Conservation (phyloP, 1,284 basidiomycete genomes). For the Puccinia horiana region DNA sequence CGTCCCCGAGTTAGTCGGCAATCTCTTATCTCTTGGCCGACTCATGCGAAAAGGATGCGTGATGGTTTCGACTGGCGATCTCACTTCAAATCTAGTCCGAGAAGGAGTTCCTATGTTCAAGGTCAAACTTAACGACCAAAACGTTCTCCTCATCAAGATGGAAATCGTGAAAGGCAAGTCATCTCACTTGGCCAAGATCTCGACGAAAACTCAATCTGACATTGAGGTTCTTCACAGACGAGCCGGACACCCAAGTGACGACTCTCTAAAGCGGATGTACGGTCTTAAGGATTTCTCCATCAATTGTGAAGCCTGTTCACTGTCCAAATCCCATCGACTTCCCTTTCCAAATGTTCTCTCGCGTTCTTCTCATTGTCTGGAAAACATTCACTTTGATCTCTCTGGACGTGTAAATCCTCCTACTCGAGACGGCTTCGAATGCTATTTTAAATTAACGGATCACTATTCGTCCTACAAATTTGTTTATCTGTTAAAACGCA, state of each 20-base stretch:
- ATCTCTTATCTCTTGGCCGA: neutral
- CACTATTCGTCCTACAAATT: too few relatives aligned
- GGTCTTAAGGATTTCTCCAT: too few relatives aligned
- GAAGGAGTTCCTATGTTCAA: too few relatives aligned
- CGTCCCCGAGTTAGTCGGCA: neutral
- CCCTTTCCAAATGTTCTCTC: neutral
- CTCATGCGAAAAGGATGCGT: neutral
- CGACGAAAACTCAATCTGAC: neutral
- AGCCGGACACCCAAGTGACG: neutral
- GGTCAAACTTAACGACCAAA: too few relatives aligned
- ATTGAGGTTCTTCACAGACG: neutral
- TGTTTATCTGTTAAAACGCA: neutral
- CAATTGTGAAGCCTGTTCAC: neutral
- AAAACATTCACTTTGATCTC: too few relatives aligned
- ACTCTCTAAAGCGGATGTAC: neutral
- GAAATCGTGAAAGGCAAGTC: too few relatives aligned
- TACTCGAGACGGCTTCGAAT: too few relatives aligned
- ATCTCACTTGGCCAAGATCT: neutral
- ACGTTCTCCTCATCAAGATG: too few relatives aligned
- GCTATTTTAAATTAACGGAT: too few relatives aligned
- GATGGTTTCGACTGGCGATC: neutral
- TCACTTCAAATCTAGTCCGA: too few relatives aligned
- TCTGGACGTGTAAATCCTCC: too few relatives aligned
- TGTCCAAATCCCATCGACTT: slow-evolving; percentile 19
- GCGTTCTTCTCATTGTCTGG: too few relatives aligned